These are phyloP conservation scores for Floccularia luteovirens DNA, from an alignment of 768 basidiomycete genomes.

Conservation along the genomic window DNA sequence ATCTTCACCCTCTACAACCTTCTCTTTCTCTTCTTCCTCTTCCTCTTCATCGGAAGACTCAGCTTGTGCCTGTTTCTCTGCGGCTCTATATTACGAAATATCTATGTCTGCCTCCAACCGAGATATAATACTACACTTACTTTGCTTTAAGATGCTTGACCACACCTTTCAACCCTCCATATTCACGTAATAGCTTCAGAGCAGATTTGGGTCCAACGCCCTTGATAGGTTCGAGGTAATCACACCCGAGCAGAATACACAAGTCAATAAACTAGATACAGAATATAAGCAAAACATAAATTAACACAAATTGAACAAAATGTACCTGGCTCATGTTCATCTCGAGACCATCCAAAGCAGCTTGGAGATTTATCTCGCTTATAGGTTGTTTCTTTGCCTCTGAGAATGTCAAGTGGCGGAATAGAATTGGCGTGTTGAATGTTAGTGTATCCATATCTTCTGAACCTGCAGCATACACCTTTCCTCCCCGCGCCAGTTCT, in stretches of 20 bases:
- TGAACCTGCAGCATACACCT: slow-evolving; percentile 94
- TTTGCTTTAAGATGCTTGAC: slow-evolving; percentile 76
- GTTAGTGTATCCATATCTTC: slow-evolving; percentile 99
- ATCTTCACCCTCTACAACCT: slow-evolving; percentile 7
- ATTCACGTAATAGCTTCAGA: slow-evolving; percentile 83
- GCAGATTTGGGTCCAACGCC: slow-evolving; percentile 96
- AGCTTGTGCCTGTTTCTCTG: slow-evolving; percentile 29
- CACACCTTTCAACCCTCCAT: slow-evolving; percentile 63
- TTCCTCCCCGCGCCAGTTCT: slow-evolving; percentile 92
- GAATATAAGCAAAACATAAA: neutral
- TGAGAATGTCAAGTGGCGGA: slow-evolving; percentile 95
- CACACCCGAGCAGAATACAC: slow-evolving; percentile 94
- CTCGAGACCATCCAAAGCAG: slow-evolving; percentile 79
- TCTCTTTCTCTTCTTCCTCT: slow-evolving; percentile 14
- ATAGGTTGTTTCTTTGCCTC: slow-evolving; percentile 98
- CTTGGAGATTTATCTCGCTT: slow-evolving; percentile 79
- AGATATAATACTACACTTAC: slow-evolving; percentile 24
- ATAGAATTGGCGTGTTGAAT: slow-evolving; percentile 85
- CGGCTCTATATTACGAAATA: slow-evolving; percentile 24
- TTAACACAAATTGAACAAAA: neutral
- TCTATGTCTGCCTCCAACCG: neutral
- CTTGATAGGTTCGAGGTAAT: slow-evolving; percentile 98
- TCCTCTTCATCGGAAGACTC: slow-evolving; percentile 19
- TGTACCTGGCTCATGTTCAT: slow-evolving; percentile 88
- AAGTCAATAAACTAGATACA: slow-evolving; percentile 84